phyloP scores from a whole-genome alignment of 805 yeast genomes.

The Saccharomycopsis guyanensis region DNA sequence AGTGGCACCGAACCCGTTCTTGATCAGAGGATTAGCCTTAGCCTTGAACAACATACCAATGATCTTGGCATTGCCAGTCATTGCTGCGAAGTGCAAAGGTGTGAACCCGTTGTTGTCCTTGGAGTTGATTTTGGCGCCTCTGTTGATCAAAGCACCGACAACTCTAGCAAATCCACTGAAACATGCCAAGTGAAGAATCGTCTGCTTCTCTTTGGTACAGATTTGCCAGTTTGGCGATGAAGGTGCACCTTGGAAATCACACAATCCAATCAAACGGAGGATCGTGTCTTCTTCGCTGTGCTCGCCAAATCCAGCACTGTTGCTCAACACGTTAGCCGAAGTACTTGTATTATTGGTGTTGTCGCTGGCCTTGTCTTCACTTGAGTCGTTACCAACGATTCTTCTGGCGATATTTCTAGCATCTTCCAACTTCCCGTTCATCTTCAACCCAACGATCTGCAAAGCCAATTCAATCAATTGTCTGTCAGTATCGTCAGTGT shows the following conservation, averaged over 20 bases:
- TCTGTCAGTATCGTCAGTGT: constrained; percentile 90
- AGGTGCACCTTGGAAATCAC: constrained; percentile 44
- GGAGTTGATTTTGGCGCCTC: constrained; percentile 59
- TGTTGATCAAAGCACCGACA: constrained; percentile 53
- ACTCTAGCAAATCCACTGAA: constrained; percentile 62
- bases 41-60: constrained; percentile 55
- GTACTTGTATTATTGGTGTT: constrained; percentile 20
- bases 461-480: constrained; percentile 91
- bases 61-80: constrained; percentile 63
- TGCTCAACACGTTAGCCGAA: constrained; percentile 12
- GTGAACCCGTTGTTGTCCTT: constrained; percentile 78
- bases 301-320: constrained; percentile 3
- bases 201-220: constrained; percentile 76
- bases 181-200: constrained; percentile 80
- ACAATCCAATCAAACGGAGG: constrained; percentile 51
- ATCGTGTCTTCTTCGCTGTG: constrained; percentile 36
- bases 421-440: constrained; percentile 94
- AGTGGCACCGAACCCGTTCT: constrained; percentile 43
- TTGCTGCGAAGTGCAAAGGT: constrained; percentile 80
- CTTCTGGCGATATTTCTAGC: constrained; percentile 90
- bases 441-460: constrained; percentile 92
- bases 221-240: constrained; percentile 68
- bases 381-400: constrained; percentile 67
- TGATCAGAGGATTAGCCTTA: constrained; percentile 50
- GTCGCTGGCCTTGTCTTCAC: constrained; percentile 26